These are phyloP conservation scores for Juglanconis juglandina DNA, from an alignment of 2,329 filamentous ascomycete genomes.

Conservation along the genomic window DNA sequence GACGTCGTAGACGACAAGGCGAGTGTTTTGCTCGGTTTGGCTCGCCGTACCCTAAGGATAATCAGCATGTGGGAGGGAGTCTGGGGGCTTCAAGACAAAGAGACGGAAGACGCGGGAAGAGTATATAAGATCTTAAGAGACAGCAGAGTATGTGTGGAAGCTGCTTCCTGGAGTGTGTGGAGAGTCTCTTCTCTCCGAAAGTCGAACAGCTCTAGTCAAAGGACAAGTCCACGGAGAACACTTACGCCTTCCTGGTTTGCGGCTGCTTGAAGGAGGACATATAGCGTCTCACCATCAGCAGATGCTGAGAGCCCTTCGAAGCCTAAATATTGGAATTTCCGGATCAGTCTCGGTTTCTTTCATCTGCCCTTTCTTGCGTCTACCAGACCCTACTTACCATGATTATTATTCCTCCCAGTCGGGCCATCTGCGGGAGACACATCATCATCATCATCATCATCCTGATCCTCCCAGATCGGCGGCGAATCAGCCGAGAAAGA, in stretches of 20 bases:
- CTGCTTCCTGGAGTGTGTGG: no score
- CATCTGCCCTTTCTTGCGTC: neutral
- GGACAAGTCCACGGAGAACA: conserved; percentile 28
- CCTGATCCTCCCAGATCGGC: conserved; percentile 28
- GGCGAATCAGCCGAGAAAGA: conserved; percentile 52
- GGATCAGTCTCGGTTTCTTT: no score
- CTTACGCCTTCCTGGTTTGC: conserved; percentile 54
- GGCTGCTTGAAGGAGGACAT: conserved; percentile 63
- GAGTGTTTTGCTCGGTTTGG: conserved; percentile 41
- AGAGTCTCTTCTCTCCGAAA: no score
- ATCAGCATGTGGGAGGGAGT: neutral
- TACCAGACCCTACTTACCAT: conserved; percentile 28
- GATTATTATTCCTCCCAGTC: conserved; percentile 66
- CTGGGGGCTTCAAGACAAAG: no score
- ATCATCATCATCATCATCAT: conserved; percentile 43
- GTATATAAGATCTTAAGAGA: no score
- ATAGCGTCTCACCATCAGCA: conserved; percentile 60
- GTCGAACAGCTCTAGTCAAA: neutral
- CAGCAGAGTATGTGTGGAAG: no score
- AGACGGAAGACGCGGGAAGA: no score
- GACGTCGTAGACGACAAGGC: conserved; percentile 58
- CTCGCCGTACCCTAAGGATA: neutral
- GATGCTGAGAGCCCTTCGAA: conserved; percentile 67
- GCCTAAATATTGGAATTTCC: conserved; percentile 26
- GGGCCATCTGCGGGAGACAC: conserved; percentile 53